Evolutionary conservation across 495 filamentous ascomycete species (phyloP).

Genomic region (Tuber calosporum): DNA sequence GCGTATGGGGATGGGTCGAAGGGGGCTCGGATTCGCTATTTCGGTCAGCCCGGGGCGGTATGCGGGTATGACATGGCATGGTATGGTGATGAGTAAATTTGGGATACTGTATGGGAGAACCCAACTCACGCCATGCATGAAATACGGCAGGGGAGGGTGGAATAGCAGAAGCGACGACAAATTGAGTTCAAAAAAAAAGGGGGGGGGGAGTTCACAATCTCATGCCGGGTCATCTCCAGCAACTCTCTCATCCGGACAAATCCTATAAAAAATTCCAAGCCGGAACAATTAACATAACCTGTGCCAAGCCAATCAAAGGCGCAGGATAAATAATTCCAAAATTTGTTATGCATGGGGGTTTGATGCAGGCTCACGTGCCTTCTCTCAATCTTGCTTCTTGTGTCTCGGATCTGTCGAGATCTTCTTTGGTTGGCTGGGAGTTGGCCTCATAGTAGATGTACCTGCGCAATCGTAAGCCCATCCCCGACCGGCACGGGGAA

Average conservation of each 20-base stretch:
- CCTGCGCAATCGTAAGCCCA: conserved; percentile 15
- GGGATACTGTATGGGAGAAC: not conserved
- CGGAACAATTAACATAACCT: conserved; percentile 12
- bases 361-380: conserved; percentile 36
- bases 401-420: conserved; percentile 52
- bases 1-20: conserved; percentile 53
- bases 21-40: conserved; percentile 49
- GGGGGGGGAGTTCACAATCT: conserved; percentile 43
- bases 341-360: not conserved
- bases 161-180: conserved; percentile 2
- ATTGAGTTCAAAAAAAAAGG: not conserved
- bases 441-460: conserved; percentile 54
- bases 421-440: conserved; percentile 47
- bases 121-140: conserved; percentile 10
- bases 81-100: not conserved
- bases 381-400: conserved; percentile 54
- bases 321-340: conserved; percentile 10
- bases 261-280: conserved; percentile 21
- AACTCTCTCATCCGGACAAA: conserved; percentile 54
- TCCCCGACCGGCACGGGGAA: not conserved
- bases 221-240: conserved; percentile 53
- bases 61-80: not conserved
- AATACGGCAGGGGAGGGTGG: conserved; percentile 12
- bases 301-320: conserved; percentile 15
- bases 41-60: not conserved